Conservation (phyloP, 2,329 filamentous ascomycete genomes). For the Penicillium verrucosum region DNA sequence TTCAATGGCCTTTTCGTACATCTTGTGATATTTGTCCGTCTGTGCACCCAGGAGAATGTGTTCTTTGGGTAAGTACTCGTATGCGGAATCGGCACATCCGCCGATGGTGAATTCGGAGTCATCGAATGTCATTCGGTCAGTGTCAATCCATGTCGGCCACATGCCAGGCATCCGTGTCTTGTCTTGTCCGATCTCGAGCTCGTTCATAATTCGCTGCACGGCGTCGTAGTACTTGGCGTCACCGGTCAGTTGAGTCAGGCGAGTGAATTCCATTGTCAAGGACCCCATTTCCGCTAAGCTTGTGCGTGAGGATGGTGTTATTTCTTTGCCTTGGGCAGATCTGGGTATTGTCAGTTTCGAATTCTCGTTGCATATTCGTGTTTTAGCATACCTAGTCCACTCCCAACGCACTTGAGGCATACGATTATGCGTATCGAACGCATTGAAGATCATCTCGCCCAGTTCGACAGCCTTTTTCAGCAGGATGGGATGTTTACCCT, state of each 20-base stretch:
- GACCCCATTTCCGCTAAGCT: constrained; percentile 72
- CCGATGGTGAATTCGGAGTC: constrained; percentile 42
- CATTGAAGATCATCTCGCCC: constrained; percentile 74
- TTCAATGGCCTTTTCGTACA: constrained; percentile 43
- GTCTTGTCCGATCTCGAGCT: constrained; percentile 70
- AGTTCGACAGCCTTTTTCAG: constrained; percentile 77
- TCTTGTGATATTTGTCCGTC: constrained; percentile 41
- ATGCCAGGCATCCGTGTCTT: constrained; percentile 69
- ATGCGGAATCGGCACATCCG: constrained; percentile 48
- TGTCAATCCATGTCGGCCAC: constrained; percentile 74
- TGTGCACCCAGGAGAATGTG: constrained; percentile 45
- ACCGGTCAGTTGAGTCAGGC: constrained; percentile 78
- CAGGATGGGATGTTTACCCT: constrained; percentile 65
- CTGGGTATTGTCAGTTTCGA: constrained; percentile 40
- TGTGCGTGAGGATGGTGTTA: constrained; percentile 56
- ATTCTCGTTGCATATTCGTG: neutral
- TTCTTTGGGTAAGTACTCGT: constrained; percentile 51
- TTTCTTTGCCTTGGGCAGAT: constrained; percentile 30
- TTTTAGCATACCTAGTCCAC: constrained; percentile 61
- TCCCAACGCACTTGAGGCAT: constrained; percentile 82
- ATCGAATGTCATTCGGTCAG: constrained; percentile 29
- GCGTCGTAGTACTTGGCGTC: constrained; percentile 86
- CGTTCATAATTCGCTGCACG: constrained; percentile 76
- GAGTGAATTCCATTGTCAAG: constrained; percentile 85
- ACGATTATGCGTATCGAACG: constrained; percentile 88